These are phyloP conservation scores for Pilobolus umbonatus DNA, from an alignment of 192 early-diverging fungal genomes.

Conservation along the genomic window DNA sequence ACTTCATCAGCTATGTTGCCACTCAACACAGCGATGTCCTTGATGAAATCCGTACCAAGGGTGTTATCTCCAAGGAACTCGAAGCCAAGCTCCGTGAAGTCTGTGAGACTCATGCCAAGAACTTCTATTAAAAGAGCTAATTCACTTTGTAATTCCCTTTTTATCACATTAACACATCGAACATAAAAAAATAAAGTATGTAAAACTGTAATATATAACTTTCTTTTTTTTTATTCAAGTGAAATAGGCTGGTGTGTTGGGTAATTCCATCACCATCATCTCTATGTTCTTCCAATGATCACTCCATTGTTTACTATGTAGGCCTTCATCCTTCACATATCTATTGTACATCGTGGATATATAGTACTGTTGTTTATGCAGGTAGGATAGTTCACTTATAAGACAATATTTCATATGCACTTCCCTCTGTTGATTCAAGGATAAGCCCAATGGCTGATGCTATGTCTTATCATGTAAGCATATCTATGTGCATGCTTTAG, in stretches of 20 bases:
- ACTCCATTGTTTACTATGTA: slow-evolving; percentile 41
- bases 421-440: slow-evolving; percentile 32
- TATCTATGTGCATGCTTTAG: background rate
- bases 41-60: slow-evolving; percentile 85
- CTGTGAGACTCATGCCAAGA: slow-evolving; percentile 71
- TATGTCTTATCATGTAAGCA: slow-evolving; percentile 14
- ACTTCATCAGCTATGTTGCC: slow-evolving; percentile 82
- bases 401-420: slow-evolving; percentile 50
- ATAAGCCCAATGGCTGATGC: slow-evolving; percentile 21
- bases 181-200: no score
- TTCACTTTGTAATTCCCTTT: no score
- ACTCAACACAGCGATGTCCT: slow-evolving; percentile 87
- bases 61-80: slow-evolving; percentile 80
- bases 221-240: background rate
- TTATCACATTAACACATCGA: no score
- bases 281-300: slow-evolving; percentile 49
- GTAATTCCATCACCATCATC: slow-evolving; percentile 41
- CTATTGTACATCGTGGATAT: slow-evolving; percentile 56
- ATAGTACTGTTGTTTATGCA: slow-evolving; percentile 54
- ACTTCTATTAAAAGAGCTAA: slow-evolving; percentile 57
- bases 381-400: slow-evolving; percentile 51
- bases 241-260: slow-evolving; percentile 43
- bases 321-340: slow-evolving; percentile 55
- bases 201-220: background rate
- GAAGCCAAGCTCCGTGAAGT: slow-evolving; percentile 92